phyloP scores from a whole-genome alignment of 192 early-diverging fungal genomes.

The Umbelopsis ramanniana region DNA sequence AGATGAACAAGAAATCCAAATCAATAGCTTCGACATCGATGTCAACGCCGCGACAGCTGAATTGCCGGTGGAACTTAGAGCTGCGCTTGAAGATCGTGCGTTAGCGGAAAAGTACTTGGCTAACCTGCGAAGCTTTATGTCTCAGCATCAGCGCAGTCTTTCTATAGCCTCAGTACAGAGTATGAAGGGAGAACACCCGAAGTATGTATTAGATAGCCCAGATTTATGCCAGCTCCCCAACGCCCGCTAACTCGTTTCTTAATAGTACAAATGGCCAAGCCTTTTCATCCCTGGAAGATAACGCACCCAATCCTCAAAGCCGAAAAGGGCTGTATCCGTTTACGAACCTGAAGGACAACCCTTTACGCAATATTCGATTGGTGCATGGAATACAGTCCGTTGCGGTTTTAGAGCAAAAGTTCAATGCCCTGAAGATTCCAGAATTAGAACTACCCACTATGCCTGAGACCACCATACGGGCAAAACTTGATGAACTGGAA shows the following conservation, averaged over 20 bases:
- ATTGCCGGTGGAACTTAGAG: constrained; percentile 50
- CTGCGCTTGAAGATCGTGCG: constrained; percentile 48
- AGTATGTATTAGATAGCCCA: constrained; percentile 14
- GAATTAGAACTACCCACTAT: constrained; percentile 60
- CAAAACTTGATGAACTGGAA: constrained; percentile 53
- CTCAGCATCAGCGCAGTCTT: constrained; percentile 39
- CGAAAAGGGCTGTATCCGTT: constrained; percentile 31
- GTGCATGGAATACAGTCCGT: constrained; percentile 63
- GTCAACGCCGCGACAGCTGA: constrained; percentile 42
- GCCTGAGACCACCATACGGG: constrained; percentile 56
- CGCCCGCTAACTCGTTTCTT: no score
- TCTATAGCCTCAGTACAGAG: constrained; percentile 44
- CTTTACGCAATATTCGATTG: constrained; percentile 33
- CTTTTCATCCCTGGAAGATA: constrained; percentile 4
- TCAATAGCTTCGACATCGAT: constrained; percentile 39
- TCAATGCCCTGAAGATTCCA: constrained; percentile 55
- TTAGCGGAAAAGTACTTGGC: constrained; percentile 49
- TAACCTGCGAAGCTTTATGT: constrained; percentile 44
- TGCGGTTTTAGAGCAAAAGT: constrained; percentile 54
- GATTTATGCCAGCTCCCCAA: no score
- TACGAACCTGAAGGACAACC: constrained; percentile 24
- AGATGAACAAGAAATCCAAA: constrained; percentile 46
- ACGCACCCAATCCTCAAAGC: neutral
- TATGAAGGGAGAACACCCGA: constrained; percentile 37
- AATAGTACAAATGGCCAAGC: neutral